Percentiles rank a stretch among this genome's conserved stretches.
Evolutionary conservation across 129 eudicot genomes (phyloP).

Genomic region (Lactuca sativa): DNA sequence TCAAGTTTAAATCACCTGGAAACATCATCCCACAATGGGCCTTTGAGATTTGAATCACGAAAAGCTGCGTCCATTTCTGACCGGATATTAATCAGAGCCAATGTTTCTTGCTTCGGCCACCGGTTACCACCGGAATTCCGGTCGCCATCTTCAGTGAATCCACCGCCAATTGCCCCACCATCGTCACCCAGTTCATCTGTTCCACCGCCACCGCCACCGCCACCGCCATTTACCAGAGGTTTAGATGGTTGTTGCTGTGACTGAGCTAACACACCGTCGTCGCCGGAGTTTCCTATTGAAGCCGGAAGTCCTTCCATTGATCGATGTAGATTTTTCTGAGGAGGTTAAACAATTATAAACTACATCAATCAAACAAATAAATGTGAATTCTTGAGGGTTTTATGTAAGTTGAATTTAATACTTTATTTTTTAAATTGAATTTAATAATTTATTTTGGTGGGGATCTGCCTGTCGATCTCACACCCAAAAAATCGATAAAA

Average conservation of each 20-base stretch:
- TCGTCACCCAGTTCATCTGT: constrained; percentile 18
- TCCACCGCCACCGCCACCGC: constrained; percentile 12
- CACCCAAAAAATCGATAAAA: constrained; percentile 27
- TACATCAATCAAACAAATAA: constrained; percentile 18
- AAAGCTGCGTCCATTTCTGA: constrained; percentile 52
- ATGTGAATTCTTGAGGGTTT: constrained; percentile 26
- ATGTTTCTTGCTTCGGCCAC: constrained; percentile 58
- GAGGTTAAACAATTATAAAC: background rate
- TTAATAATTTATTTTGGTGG: constrained; percentile 79
- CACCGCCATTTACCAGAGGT: constrained; percentile 26
- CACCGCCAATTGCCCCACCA: constrained; percentile 24
- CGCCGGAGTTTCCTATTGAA: constrained; percentile 1
- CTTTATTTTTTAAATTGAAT: constrained; percentile 56
- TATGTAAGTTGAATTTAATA: constrained; percentile 53
- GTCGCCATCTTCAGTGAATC: constrained; percentile 31
- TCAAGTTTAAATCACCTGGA: constrained; percentile 36
- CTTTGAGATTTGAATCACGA: constrained; percentile 56
- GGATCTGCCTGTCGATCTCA: constrained; percentile 97
- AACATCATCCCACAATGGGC: constrained; percentile 54
- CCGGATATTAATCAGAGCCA: constrained; percentile 52
- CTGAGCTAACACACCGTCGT: constrained; percentile 8
- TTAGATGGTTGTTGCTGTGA: constrained; percentile 19
- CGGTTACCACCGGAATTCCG: constrained; percentile 50
- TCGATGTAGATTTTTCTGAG: constrained; percentile 15
- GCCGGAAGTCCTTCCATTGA: constrained; percentile 27